phyloP scores from a whole-genome alignment of 108 stramenopile species.

The Schizochytrium sp. region DNA sequence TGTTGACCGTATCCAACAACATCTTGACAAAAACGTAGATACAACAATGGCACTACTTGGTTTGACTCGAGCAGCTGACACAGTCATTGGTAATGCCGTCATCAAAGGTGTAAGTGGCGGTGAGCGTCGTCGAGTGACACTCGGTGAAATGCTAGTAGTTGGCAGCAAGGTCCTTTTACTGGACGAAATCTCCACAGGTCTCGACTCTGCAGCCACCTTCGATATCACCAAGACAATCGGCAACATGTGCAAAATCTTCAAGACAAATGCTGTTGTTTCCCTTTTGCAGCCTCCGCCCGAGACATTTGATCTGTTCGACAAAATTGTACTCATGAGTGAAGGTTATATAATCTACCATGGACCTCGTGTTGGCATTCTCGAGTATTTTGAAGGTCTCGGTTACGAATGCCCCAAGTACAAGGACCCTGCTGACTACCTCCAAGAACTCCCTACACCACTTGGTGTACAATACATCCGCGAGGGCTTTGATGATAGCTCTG shows the following conservation, averaged over 20 bases:
- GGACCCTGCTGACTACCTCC: slow-evolving; percentile 83
- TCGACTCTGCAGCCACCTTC: slow-evolving; percentile 85
- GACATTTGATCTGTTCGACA: slow-evolving; percentile 91
- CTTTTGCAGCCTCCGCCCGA: slow-evolving; percentile 90
- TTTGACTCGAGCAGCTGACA: slow-evolving; percentile 66
- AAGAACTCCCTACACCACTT: slow-evolving; percentile 65
- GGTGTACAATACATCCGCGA: not conserved
- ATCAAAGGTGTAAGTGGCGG: slow-evolving; percentile 89
- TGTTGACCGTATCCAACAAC: not conserved
- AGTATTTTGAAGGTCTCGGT: slow-evolving; percentile 79
- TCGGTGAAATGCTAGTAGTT: slow-evolving; percentile 83
- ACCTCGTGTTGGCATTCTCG: slow-evolving; percentile 77
- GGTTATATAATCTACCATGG: slow-evolving; percentile 88
- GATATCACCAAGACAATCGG: slow-evolving; percentile 80
- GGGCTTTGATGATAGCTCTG: not conserved
- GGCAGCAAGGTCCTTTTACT: slow-evolving; percentile 67
- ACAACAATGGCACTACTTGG: slow-evolving; percentile 73
- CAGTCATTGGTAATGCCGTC: slow-evolving; percentile 75
- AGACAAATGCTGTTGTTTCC: slow-evolving; percentile 76
- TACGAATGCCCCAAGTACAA: slow-evolving; percentile 81
- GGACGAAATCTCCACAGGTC: slow-evolving; percentile 84
- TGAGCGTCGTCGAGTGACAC: slow-evolving; percentile 84
- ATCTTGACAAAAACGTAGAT: slow-evolving; percentile 70
- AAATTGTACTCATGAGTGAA: slow-evolving; percentile 83
- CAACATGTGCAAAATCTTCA: slow-evolving; percentile 64